Percentiles rank a stretch among this genome's conserved stretches.
Evolutionary conservation across 2,329 filamentous ascomycete species (phyloP).

Genomic region (Scortechinia acanthostroma): DNA sequence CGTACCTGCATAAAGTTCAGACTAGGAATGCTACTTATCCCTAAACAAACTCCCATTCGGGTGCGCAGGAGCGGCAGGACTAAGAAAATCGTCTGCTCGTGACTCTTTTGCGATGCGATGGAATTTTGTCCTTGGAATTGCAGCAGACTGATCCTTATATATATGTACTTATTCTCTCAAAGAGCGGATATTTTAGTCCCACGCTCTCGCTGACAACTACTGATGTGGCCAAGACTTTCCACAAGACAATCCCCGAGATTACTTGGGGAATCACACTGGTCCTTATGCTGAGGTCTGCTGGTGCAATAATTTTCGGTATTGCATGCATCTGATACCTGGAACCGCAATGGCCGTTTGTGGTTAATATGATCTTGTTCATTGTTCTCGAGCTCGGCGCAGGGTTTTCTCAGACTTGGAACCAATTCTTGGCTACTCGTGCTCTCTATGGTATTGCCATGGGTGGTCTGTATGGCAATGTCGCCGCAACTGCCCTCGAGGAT

Average conservation of each 20-base stretch:
- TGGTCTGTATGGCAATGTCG: conserved; percentile 71
- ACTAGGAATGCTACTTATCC: too few species aligned
- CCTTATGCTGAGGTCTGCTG: conserved; percentile 51
- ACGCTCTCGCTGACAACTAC: conserved; percentile 53
- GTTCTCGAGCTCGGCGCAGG: conserved; percentile 66
- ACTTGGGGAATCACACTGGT: conserved; percentile 60
- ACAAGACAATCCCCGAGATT: conserved; percentile 44
- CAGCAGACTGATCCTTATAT: too few species aligned
- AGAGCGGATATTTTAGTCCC: too few species aligned
- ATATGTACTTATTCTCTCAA: conserved; percentile 45
- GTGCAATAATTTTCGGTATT: conserved; percentile 44
- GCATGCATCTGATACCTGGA: conserved; percentile 47
- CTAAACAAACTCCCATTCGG: too few species aligned
- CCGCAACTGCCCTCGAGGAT: conserved; percentile 73
- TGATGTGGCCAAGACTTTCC: conserved; percentile 42
- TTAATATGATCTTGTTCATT: conserved; percentile 70
- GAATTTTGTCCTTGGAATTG: conserved; percentile 46
- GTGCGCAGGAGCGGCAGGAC: too few species aligned
- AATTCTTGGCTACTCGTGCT: conserved; percentile 69
- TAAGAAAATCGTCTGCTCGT: too few species aligned
- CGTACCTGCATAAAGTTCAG: too few species aligned
- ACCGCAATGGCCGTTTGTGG: conserved; percentile 67
- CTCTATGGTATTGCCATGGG: conserved; percentile 80
- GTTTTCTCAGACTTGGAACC: conserved; percentile 58
- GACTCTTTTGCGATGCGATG: conserved; percentile 43